A percentile compares a stretch with the other conserved stretches of the same genome.
Conservation (phyloP, 129 eudicot genomes). For the Kitagawia praeruptora region DNA sequence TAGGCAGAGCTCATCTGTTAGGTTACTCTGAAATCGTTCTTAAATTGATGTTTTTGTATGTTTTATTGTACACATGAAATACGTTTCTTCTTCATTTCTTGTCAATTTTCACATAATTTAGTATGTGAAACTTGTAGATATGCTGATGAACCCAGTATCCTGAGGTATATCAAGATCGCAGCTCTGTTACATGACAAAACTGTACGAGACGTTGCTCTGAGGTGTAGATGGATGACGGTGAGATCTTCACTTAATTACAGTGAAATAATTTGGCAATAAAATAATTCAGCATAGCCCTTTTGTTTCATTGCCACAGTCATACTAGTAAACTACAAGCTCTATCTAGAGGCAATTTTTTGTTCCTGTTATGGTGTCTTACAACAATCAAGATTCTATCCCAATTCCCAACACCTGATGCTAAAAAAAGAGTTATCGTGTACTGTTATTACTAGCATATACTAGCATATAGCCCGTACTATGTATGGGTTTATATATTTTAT, state of each 20-base stretch:
- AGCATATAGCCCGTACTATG: too few species aligned
- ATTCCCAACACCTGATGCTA: neutral
- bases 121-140: slow-evolving; percentile 35
- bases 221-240: slow-evolving; percentile 92
- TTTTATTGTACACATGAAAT: neutral
- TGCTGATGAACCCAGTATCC: slow-evolving; percentile 69
- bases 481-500: too few species aligned
- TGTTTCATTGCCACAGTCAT: neutral
- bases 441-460: neutral
- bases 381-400: neutral
- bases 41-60: neutral
- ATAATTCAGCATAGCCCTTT: neutral
- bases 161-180: slow-evolving; percentile 81
- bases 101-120: neutral
- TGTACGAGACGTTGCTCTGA: slow-evolving; percentile 90
- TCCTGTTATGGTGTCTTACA: neutral
- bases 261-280: neutral
- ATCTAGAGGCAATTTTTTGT: neutral
- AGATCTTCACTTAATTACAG: slow-evolving; percentile 17
- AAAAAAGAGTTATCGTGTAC: neutral
- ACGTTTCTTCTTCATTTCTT: neutral
- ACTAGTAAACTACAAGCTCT: neutral
- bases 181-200: slow-evolving; percentile 79
- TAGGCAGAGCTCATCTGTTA: neutral
- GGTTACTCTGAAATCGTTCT: neutral